Evolutionary conservation across 1,139 yeast genomes (phyloP), one percentile per base, ranked within the genome.

Genomic region (Yamadazyma songkhlaensis): DNA sequence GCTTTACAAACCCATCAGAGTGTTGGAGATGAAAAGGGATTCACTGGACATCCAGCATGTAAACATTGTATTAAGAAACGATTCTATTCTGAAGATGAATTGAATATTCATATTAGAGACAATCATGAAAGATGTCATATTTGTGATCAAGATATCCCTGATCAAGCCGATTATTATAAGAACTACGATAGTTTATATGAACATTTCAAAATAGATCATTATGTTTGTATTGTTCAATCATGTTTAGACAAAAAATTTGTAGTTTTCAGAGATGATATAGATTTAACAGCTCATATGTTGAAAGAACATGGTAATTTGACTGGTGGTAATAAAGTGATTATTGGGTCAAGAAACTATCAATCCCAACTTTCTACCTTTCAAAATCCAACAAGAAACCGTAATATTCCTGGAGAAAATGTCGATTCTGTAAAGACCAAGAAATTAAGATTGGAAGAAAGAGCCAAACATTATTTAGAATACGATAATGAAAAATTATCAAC

Each of bases 171-270:
- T 51, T 89, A 87, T 59, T 94, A 84, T 61, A 74, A 72, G 47
- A 77, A 90, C 58, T 90, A 90, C 53, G 83, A 84, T 38, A 67
- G 78, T 29, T 67, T 92, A 36, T 85, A 81, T 49, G 64, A 69
- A 11, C 99, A 92, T 64, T 92, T 92, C 62, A 71, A 68, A 44
- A 60, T 57, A 6, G 79, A 74, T 33, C 99, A 92, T 60, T 88
- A 69, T 58, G 80, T 82, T 10, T 92, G 99, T 60, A 71, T 74
- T 28, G 84, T 85, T n/a, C 85, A 79, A 32, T 54, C 75, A n/a
- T 92, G 99, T 62, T 63, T 90, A 36, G 97, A 90, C 40, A 80
- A 85, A 56, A 84, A 87, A 57, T 90, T 92, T 62, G 94, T 94
- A 25, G 98, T 92, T 1, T 92, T 92, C 55, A 75, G 83, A 23